A percentile compares a stretch with the other conserved stretches of the same genome.
phyloP scores from a whole-genome alignment of 1,284 basidiomycete genomes.

The Cutaneotrichosporon cavernicola region DNA sequence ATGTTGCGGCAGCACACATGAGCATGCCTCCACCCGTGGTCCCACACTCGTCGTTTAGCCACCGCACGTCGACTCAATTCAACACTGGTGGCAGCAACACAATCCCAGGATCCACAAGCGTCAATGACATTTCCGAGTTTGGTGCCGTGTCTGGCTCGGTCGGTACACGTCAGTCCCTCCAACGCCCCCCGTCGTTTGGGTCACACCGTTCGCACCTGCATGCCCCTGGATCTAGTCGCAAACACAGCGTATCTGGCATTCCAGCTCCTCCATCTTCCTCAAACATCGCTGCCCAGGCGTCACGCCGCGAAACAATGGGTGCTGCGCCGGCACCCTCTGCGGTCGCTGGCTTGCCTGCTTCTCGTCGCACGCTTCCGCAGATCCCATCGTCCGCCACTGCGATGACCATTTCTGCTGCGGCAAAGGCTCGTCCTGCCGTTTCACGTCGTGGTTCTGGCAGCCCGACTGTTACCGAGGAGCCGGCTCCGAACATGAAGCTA shows the following conservation, averaged over 20 bases:
- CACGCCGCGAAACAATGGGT: constrained; percentile 21
- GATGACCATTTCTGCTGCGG: constrained; percentile 44
- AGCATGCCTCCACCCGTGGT: constrained; percentile 38
- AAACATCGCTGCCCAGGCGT: constrained; percentile 4
- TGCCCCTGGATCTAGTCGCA: constrained; percentile 43
- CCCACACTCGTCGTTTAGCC: constrained; percentile 15
- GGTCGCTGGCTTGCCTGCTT: constrained; percentile 26
- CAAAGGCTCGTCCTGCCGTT: constrained; percentile 34
- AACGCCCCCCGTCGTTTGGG: constrained; percentile 25
- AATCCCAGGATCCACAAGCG: constrained; percentile 10
- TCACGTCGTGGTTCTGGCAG: constrained; percentile 26
- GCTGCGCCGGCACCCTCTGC: constrained; percentile 16
- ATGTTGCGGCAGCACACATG: constrained; percentile 15
- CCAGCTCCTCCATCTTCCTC: constrained; percentile 17
- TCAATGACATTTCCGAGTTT: constrained; percentile 22
- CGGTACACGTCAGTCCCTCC: constrained; percentile 20
- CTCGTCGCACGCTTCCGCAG: constrained; percentile 65
- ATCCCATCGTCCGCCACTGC: constrained; percentile 43
- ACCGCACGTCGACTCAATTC: constrained; percentile 2
- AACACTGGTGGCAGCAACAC: constrained; percentile 5
- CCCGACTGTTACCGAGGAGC: constrained; percentile 17
- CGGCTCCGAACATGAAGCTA: constrained; percentile 31
- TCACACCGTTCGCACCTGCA: constrained; percentile 44
- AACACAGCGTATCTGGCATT: constrained; percentile 26
- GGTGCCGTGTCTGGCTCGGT: constrained; percentile 5